Conservation (phyloP, 2,329 filamentous ascomycete species). For the Ambrosiella beaveri region DNA sequence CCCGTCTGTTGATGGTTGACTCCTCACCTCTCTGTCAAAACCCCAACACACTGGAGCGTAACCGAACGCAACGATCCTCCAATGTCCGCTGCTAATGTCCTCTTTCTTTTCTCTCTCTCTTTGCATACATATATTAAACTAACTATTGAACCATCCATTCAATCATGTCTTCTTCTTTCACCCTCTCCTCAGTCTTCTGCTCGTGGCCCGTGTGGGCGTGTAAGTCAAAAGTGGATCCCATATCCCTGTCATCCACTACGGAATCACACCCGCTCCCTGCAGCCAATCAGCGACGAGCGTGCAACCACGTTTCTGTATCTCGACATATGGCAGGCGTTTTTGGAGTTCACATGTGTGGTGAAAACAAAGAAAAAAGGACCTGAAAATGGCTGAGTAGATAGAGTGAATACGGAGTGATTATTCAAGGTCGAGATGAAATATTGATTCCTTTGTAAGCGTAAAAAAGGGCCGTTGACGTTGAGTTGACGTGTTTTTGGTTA, state of each 20-base stretch:
- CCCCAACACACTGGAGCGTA: no score
- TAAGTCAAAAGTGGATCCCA: slow-evolving; percentile 1
- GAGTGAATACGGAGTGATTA: not conserved
- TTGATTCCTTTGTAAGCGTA: not conserved
- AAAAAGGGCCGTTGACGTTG: not conserved
- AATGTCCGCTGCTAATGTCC: no score
- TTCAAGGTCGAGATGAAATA: not conserved
- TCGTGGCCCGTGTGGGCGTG: not conserved
- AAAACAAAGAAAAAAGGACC: not conserved
- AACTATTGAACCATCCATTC: no score
- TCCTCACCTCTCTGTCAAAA: no score
- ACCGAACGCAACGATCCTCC: no score
- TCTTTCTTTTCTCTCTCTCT: no score
- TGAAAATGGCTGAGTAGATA: not conserved
- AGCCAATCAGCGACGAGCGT: not conserved
- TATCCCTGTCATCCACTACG: not conserved
- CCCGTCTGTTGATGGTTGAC: no score
- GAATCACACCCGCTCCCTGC: not conserved
- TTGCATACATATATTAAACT: no score
- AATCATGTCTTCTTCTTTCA: no score
- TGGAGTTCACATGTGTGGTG: not conserved
- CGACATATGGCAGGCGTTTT: not conserved
- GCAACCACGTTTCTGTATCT: slow-evolving; percentile 3
- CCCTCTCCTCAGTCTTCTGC: no score
- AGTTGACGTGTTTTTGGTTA: no score